Evolutionary conservation across 306 rosid species (phyloP).

Genomic region (Elaeagnus macrophylla): DNA sequence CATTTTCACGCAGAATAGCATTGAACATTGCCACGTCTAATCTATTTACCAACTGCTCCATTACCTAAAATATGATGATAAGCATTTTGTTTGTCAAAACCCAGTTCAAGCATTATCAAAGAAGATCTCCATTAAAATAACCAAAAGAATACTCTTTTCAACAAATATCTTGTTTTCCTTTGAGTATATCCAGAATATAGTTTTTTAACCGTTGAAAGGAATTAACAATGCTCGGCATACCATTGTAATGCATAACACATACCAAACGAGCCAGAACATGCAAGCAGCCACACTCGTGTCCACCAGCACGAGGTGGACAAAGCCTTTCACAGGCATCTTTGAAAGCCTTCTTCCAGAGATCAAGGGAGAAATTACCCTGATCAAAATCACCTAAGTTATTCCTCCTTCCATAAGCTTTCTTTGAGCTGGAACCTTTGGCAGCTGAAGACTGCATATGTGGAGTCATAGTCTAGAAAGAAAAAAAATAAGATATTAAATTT

Average conservation of each 20-base stretch:
- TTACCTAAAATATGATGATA: constrained; percentile 42
- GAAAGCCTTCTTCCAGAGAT: constrained; percentile 83
- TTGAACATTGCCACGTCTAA: constrained; percentile 92
- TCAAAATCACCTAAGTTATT: constrained; percentile 51
- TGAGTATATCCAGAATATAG: not conserved
- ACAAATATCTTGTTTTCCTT: too few species aligned
- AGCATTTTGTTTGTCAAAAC: not conserved
- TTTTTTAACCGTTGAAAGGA: not conserved
- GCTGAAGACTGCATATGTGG: constrained; percentile 84
- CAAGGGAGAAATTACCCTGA: constrained; percentile 62
- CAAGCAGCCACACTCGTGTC: constrained; percentile 80
- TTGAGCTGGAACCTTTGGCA: constrained; percentile 48
- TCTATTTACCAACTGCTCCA: constrained; percentile 71
- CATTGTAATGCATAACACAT: constrained; percentile 21
- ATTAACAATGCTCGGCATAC: constrained; percentile 2
- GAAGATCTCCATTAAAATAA: too few species aligned
- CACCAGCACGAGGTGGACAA: constrained; percentile 78
- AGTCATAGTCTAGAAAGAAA: constrained; percentile 60
- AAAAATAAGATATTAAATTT: constrained; percentile 17
- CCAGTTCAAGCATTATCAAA: not conserved
- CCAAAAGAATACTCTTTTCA: too few species aligned
- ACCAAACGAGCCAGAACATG: constrained; percentile 68
- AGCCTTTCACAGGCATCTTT: constrained; percentile 81
- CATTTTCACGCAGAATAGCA: constrained; percentile 88
- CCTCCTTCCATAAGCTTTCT: constrained; percentile 43